A percentile compares a stretch with the other conserved stretches of the same genome.
Conservation (phyloP, 2,329 filamentous ascomycete species). For the Curvularia sp. region DNA sequence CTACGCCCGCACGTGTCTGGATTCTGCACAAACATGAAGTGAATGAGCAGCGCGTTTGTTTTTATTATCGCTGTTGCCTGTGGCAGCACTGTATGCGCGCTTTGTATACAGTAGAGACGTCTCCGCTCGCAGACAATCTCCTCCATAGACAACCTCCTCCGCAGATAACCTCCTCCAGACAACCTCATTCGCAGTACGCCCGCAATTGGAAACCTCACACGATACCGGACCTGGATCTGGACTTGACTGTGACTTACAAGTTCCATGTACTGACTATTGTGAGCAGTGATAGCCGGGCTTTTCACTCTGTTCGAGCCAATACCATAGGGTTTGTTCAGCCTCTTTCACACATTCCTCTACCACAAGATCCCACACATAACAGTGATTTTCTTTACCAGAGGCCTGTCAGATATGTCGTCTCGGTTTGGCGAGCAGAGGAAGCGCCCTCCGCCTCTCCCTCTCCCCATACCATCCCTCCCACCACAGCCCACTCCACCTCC, state of each 20-base stretch:
- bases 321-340: neutral
- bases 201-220: neutral
- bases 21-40: constrained; percentile 12
- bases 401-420: constrained; percentile 25
- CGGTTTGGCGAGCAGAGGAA: constrained; percentile 28
- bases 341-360: neutral
- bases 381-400: neutral
- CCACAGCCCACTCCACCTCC: constrained; percentile 11
- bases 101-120: constrained; percentile 8
- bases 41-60: constrained; percentile 28
- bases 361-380: constrained; percentile 1
- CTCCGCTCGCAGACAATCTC: neutral
- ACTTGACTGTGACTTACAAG: neutral
- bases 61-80: constrained; percentile 29
- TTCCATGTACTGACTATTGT: neutral
- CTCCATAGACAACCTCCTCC: neutral
- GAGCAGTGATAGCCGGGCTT: neutral
- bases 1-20: neutral
- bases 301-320: neutral
- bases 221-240: neutral
- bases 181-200: neutral
- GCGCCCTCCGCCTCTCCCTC: constrained; percentile 39
- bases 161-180: neutral
- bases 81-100: constrained; percentile 11
- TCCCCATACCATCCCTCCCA: constrained; percentile 27